These are phyloP conservation scores for Cladorrhinum samala DNA, from an alignment of 495 filamentous ascomycete genomes.

Conservation along the genomic window DNA sequence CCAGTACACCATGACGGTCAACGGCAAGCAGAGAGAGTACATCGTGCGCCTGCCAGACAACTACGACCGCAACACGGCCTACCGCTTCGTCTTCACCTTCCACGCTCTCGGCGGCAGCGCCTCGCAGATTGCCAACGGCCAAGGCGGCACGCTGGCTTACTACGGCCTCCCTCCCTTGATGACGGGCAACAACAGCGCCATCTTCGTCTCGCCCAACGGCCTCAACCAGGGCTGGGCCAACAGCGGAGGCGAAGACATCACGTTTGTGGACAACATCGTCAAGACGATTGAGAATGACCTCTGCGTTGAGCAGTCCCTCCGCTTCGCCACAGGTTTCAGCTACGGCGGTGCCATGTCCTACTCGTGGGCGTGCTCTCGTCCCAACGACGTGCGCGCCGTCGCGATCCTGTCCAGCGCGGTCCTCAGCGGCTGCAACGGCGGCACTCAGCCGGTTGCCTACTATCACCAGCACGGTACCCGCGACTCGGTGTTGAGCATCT, in stretches of 20 bases:
- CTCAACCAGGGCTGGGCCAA: constrained; percentile 41
- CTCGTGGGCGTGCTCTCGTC: constrained; percentile 35
- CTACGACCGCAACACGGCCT: constrained; percentile 36
- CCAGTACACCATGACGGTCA: constrained; percentile 20
- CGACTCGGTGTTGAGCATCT: constrained; percentile 34
- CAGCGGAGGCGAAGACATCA: constrained; percentile 36
- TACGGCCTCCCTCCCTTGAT: constrained; percentile 36
- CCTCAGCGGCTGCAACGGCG: constrained; percentile 32
- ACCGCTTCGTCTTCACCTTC: constrained; percentile 28
- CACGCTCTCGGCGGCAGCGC: constrained; percentile 35
- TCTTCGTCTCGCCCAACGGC: constrained; percentile 41
- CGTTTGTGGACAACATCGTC: constrained; percentile 35
- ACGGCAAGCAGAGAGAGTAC: constrained; percentile 25
- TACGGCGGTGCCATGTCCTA: constrained; percentile 46
- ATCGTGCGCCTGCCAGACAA: constrained; percentile 33
- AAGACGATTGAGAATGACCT: constrained; percentile 31
- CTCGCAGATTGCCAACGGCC: constrained; percentile 32
- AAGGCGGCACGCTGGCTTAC: constrained; percentile 28
- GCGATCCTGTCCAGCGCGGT: constrained; percentile 32
- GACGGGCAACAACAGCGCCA: constrained; percentile 33
- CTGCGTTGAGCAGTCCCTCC: constrained; percentile 37
- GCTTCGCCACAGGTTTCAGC: constrained; percentile 43
- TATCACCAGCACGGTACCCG: constrained; percentile 35
- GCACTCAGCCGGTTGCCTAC: constrained; percentile 38
- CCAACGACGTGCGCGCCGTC: constrained; percentile 38